Conservation (phyloP, 116 monocot genomes). For the Zostera marina region DNA sequence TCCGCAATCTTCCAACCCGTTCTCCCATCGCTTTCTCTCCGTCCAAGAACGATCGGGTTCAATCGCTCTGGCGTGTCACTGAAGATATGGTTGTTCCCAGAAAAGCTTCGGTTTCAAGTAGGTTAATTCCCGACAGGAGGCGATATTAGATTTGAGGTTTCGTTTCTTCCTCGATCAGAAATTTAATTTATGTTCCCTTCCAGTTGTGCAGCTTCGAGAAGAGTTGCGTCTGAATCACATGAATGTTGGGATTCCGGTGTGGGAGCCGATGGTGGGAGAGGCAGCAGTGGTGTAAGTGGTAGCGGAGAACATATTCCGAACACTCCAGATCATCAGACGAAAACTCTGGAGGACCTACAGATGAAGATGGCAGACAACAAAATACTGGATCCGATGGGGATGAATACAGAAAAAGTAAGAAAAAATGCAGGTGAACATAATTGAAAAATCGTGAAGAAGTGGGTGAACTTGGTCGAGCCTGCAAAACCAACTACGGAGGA, state of each 20-base stretch:
- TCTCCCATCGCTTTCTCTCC: too few species aligned
- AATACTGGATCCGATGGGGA: too few species aligned
- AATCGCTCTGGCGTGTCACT: constrained; percentile 40
- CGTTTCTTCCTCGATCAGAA: constrained; percentile 5
- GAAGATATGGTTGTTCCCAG: constrained; percentile 93
- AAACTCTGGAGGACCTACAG: too few species aligned
- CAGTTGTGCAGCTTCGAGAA: constrained; percentile 58
- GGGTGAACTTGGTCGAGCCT: too few species aligned
- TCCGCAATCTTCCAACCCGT: not conserved
- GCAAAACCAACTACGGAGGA: too few species aligned
- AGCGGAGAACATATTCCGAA: constrained; percentile 5
- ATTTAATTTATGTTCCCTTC: not conserved
- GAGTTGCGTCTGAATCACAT: constrained; percentile 21
- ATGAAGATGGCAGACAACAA: too few species aligned
- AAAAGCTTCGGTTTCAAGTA: constrained; percentile 59
- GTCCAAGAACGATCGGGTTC: constrained; percentile 22
- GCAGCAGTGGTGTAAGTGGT: constrained; percentile 10
- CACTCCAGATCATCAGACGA: too few species aligned
- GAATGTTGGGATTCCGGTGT: constrained; percentile 55
- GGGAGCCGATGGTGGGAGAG: constrained; percentile 18
- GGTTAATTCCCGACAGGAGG: not conserved
- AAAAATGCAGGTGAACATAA: too few species aligned
- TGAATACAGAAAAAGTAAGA: too few species aligned
- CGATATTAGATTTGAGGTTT: not conserved
- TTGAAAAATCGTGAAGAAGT: too few species aligned